Evolutionary conservation across 2,329 filamentous ascomycete species (phyloP), one percentile per base, ranked within the genome.

Genomic region (Fusarium udum): DNA sequence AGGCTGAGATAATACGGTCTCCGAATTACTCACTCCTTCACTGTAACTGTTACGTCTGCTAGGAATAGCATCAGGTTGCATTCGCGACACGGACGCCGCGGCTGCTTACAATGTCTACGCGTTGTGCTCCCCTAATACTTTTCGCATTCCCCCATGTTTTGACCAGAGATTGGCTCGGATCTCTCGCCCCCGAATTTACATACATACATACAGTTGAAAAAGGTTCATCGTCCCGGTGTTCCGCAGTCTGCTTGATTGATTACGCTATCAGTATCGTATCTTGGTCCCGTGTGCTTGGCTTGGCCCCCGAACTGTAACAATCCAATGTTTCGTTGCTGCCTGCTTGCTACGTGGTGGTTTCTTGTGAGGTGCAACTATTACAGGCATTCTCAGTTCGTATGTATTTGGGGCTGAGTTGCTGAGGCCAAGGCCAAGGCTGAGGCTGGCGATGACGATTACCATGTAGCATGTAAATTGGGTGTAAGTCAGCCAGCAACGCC

Each of bases 1-100:
- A 43, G 56, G 61, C 61, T 60, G 53, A 66, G 46, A 39, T 60
- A 60, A 68, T 49, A 55, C 46, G 43, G 26, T 40, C 28, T 32
- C 40, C 43, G 26, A 36, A 40, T 58, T 37, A 20, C 34, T 40
- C 34, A n/a, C 22, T 40, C 28, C 62, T 45, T 49, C 51, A 37
- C 28, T 42, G 34, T 60, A 37, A 63, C 39, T 11, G 34, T 52
- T 51, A 60, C 64, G 40, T 26, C 36, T 42, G 43, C 72, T 61
- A 74, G 64, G 61, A 74, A 74, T 74, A 74, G 71, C 52, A 72
- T 59, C 71, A 64, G 36, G 61, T 65, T 49, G 40, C 45, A 61
- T 56, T 61, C 61, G 64, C 55, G 45, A 59, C 53, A 64, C 71
- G 63, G 70, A 61, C 43, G 39, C 49, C 55, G 46, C 37, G 42